These are phyloP conservation scores for Schizopora paradoxa DNA, from an alignment of 1,284 basidiomycete genomes.

Conservation along the genomic window DNA sequence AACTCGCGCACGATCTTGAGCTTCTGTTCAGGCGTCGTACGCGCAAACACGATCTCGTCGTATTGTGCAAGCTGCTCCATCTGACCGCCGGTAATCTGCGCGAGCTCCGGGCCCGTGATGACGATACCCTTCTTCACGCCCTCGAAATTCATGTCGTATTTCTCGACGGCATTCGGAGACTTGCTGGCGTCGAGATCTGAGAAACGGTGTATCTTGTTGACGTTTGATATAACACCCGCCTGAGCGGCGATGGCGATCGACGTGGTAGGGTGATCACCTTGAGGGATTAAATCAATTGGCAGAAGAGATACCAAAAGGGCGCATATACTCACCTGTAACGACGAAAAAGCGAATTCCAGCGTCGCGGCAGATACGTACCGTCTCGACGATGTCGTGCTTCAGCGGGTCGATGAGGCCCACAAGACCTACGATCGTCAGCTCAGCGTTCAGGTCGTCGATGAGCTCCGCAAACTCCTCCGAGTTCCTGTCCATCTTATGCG, in stretches of 20 bases:
- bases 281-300: neutral
- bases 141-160: conserved; percentile 25
- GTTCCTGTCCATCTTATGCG: conserved; percentile 28
- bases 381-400: conserved; percentile 51
- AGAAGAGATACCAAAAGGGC: neutral
- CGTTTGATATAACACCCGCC: conserved; percentile 49
- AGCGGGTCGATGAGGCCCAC: conserved; percentile 64
- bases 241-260: conserved; percentile 57
- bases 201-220: conserved; percentile 32
- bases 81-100: conserved; percentile 39
- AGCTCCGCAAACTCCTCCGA: conserved; percentile 36
- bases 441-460: conserved; percentile 31
- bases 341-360: conserved; percentile 65
- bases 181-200: conserved; percentile 30
- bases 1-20: conserved; percentile 62
- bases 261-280: conserved; percentile 47
- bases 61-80: conserved; percentile 48
- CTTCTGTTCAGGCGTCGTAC: conserved; percentile 72
- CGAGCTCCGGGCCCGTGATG: conserved; percentile 48
- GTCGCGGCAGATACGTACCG: conserved; percentile 43
- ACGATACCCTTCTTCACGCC: conserved; percentile 36
- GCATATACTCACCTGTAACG: conserved; percentile 51
- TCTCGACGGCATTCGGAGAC: conserved; percentile 21
- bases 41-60: conserved; percentile 67
- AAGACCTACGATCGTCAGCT: conserved; percentile 61